Evolutionary conservation across 305 asterid species (phyloP).

Genomic region (Petunia hybrid): DNA sequence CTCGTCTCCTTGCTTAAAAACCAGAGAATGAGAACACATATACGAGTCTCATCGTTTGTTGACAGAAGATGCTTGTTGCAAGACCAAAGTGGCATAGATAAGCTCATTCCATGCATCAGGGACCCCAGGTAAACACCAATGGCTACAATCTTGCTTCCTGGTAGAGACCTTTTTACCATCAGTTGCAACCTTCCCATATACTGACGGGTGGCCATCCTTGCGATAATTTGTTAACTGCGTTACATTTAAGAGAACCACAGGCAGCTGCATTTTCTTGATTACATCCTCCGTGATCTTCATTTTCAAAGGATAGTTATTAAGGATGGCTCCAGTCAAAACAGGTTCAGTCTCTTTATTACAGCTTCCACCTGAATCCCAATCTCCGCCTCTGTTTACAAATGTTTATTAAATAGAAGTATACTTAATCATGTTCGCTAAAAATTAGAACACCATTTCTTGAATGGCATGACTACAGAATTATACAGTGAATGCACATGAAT

Average conservation of each 20-base stretch:
- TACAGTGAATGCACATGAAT: not conserved
- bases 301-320: constrained; percentile 76
- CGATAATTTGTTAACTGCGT: constrained; percentile 82
- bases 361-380: constrained; percentile 97
- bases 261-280: constrained; percentile 57
- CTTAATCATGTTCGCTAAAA: not conserved
- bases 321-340: constrained; percentile 62
- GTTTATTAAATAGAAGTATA: constrained; percentile 14
- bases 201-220: constrained; percentile 95
- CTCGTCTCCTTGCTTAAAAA: not conserved
- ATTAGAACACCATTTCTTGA: not conserved
- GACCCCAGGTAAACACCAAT: constrained; percentile 98
- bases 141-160: constrained; percentile 91
- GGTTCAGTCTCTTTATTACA: constrained; percentile 85
- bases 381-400: constrained; percentile 82
- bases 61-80: constrained; percentile 41
- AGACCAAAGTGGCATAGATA: constrained; percentile 71
- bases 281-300: constrained; percentile 82
- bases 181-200: constrained; percentile 73
- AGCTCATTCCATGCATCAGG: constrained; percentile 99
- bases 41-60: not conserved
- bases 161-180: constrained; percentile 62
- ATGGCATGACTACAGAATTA: not conserved
- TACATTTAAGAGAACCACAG: constrained; percentile 70
- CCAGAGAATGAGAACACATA: not conserved